Conservation (phyloP, 805 yeast genomes). For the Yarrowia porcina region DNA sequence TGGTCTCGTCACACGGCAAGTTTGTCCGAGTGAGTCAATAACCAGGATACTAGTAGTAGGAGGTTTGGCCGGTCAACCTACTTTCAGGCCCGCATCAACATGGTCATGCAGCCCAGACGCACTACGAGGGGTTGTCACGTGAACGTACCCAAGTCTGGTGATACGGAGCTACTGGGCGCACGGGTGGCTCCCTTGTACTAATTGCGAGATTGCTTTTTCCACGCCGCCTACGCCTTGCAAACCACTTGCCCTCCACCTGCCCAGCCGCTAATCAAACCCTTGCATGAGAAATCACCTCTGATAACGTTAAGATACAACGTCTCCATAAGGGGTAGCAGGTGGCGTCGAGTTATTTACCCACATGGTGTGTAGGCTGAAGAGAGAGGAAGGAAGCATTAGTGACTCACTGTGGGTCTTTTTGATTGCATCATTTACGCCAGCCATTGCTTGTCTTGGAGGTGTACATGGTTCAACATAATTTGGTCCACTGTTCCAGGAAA, state of each 20-base stretch:
- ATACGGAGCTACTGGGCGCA: too few relatives aligned
- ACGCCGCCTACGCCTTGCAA: too few relatives aligned
- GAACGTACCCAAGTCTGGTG: neutral
- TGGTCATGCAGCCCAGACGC: slow-evolving; percentile 6
- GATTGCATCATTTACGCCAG: neutral
- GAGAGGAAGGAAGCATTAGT: neutral
- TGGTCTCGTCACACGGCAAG: neutral
- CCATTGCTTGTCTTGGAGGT: neutral
- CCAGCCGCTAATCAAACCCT: neutral
- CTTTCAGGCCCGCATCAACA: slow-evolving; percentile 20
- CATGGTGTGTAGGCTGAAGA: neutral
- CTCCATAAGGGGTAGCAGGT: slow-evolving; percentile 3
- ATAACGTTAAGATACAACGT: slow-evolving; percentile 15
- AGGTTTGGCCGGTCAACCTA: slow-evolving; percentile 6
- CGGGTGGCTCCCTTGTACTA: too few relatives aligned
- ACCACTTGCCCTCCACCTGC: too few relatives aligned
- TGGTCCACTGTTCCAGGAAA: too few relatives aligned
- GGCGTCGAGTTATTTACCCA: slow-evolving; percentile 13
- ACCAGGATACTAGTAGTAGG: neutral
- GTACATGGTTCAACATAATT: too few relatives aligned
- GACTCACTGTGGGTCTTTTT: neutral
- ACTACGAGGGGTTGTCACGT: slow-evolving; percentile 2
- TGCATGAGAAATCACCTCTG: neutral
- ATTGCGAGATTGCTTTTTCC: too few relatives aligned
- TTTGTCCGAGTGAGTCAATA: slow-evolving; percentile 1